Base-by-base conservation (phyloP, 495 filamentous ascomycete species). In the Trichocladium uniseriatum region DNA sequence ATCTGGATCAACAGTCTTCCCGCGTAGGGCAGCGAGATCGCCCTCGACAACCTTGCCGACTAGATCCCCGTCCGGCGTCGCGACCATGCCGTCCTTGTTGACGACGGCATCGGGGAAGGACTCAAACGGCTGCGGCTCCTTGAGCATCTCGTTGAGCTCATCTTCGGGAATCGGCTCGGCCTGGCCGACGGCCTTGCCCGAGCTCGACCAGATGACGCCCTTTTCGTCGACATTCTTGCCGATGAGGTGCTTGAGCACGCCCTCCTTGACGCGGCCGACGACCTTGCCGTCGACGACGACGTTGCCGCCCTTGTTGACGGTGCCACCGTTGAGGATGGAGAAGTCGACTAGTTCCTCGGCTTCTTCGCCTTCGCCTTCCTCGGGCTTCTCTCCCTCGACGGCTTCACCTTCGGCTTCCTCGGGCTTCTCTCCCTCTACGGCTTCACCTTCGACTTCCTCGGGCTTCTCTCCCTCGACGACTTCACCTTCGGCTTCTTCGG, bases 221-320 rank as follows among this genome's bases (percentile, higher is more conserved):
- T 89, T 73, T 21, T 77, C 76, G 56, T 86, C 83, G 32, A 82
- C 75, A 56, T 79, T 79, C 68, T 79, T 84, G 48, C 84, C 84
- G 8, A 79, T 67, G 5, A 89, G 73, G 37, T 84, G 72, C 67
- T 81, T 79, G 10, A 79, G 63, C 31, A 82, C 78, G 22, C 87
- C 87, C 54, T 84, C 75, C 13, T 80, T 69, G 3, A 94, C 72
- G 35, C 79, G 79, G 15, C 76, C 87, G 59, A 89, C 79, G 1
- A 85, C 71, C 22, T 84, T 76, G 8, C 83, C 83, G n/a, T 86
- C 69, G 19, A 81, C 79, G 31, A 89, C 80, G 45, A 92, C 81
- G 52, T 84, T 83, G 45, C 87, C 87, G 29, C 76, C 67, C 70
- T 92, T 94, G 77, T 89, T 91, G 60, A 89, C 78, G 31, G 70